Evolutionary conservation across 371 early-diverging fungal species (phyloP).

Genomic region (Funneliformis caledonium): DNA sequence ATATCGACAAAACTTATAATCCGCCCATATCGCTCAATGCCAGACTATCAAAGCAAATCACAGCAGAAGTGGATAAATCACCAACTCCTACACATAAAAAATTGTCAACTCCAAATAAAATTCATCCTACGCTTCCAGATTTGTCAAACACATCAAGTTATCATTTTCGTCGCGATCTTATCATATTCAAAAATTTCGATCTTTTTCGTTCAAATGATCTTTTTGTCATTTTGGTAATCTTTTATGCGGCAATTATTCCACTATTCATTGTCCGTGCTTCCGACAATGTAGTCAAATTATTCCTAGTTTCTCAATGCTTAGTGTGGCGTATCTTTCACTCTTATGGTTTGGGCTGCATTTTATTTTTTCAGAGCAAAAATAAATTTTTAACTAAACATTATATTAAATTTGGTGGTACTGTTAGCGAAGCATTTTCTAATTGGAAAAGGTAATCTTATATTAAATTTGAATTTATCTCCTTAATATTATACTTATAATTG

Average conservation of each 20-base stretch:
- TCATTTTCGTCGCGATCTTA: conserved; percentile 85
- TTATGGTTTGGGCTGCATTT: conserved; percentile 74
- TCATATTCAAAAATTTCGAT: conserved; percentile 91
- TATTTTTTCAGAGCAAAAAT: conserved; percentile 75
- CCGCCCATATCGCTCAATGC: conserved; percentile 61
- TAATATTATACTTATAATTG: conserved; percentile 42
- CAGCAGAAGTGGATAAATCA: conserved; percentile 42
- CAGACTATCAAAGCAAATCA: conserved; percentile 46
- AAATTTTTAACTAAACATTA: conserved; percentile 91
- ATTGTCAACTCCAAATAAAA: conserved; percentile 39
- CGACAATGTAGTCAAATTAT: conserved; percentile 45
- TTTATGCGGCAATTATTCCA: conserved; percentile 76
- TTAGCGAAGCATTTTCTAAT: conserved; percentile 86
- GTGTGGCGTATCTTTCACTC: conserved; percentile 89
- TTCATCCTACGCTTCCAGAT: conserved; percentile 41
- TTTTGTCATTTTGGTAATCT: conserved; percentile 71
- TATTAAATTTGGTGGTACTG: conserved; percentile 87
- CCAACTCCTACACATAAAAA: conserved; percentile 28
- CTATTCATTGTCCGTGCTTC: conserved; percentile 59
- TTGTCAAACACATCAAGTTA: conserved; percentile 42
- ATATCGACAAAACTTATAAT: conserved; percentile 92
- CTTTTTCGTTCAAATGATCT: conserved; percentile 82
- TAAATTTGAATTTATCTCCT: neutral
- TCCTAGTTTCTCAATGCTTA: conserved; percentile 72
- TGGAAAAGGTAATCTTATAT: conserved; percentile 80